These are phyloP conservation scores for Globisporangium spiculum DNA, from an alignment of 352 stramenopile species.

Conservation along the genomic window DNA sequence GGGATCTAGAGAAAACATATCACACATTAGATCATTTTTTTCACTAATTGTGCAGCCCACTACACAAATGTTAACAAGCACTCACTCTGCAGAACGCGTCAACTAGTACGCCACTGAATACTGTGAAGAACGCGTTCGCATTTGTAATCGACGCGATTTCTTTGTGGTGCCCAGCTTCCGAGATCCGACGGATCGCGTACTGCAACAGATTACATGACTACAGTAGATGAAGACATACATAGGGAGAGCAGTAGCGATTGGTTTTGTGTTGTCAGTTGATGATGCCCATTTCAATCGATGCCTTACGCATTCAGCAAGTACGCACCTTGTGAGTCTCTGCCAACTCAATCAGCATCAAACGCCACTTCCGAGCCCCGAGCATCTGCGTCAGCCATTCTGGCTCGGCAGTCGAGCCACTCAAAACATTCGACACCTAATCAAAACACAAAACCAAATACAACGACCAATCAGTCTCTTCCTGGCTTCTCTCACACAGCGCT, in stretches of 20 bases:
- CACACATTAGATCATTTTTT: not conserved
- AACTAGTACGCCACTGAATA: conserved; percentile 79
- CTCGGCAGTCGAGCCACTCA: conserved; percentile 72
- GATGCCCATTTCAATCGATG: not conserved
- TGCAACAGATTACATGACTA: conserved; percentile 81
- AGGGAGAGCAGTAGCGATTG: not conserved
- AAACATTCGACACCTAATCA: conserved; percentile 70
- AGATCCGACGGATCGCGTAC: conserved; percentile 85
- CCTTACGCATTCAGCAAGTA: not conserved
- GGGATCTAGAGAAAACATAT: conserved; percentile 48
- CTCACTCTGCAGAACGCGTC: conserved; percentile 74
- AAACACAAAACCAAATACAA: not conserved
- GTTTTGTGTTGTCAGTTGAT: not conserved
- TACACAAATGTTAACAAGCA: not conserved
- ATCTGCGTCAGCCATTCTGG: conserved; percentile 84
- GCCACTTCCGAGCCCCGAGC: conserved; percentile 79
- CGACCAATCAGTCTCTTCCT: not conserved
- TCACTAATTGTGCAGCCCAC: not conserved
- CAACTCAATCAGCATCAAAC: conserved; percentile 82
- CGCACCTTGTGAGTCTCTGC: conserved; percentile 81
- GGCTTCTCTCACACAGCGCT: not conserved
- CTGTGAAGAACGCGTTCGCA: conserved; percentile 82
- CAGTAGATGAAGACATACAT: not conserved
- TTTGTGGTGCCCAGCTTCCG: conserved; percentile 83
- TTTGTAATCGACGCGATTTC: conserved; percentile 85